These are phyloP conservation scores for Escallonia rubra DNA, from an alignment of 129 eudicot species.

Conservation along the genomic window DNA sequence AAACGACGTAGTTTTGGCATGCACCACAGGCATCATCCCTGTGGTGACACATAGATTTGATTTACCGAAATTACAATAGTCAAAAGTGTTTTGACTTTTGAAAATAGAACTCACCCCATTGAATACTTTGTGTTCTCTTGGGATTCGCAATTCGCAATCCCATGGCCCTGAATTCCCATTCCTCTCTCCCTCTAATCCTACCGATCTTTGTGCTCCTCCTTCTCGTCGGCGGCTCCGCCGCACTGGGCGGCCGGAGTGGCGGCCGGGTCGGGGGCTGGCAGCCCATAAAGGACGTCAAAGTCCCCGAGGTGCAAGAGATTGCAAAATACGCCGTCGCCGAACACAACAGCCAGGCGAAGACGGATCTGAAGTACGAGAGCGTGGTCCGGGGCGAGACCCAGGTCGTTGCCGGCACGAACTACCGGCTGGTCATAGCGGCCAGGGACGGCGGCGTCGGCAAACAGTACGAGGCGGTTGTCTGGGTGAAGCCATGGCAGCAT, in stretches of 20 bases:
- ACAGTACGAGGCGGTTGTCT: background rate
- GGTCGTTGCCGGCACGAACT: slow-evolving; percentile 8
- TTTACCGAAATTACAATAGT: too few relatives aligned
- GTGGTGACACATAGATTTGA: too few relatives aligned
- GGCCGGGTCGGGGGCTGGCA: background rate
- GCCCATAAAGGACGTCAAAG: background rate
- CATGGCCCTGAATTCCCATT: background rate
- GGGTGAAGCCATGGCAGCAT: background rate
- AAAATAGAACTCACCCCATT: too few relatives aligned
- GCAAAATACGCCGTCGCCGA: background rate
- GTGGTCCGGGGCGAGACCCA: background rate
- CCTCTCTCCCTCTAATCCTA: background rate
- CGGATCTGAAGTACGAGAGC: background rate
- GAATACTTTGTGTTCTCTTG: too few relatives aligned
- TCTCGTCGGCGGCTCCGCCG: background rate
- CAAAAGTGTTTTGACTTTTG: too few relatives aligned
- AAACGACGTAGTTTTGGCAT: too few relatives aligned
- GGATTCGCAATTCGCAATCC: too few relatives aligned
- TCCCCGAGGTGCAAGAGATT: background rate
- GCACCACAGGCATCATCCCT: too few relatives aligned
- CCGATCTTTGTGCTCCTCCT: background rate
- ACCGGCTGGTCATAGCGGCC: background rate
- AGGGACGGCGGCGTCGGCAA: background rate
- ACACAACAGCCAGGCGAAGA: background rate
- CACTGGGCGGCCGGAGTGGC: background rate